These are phyloP conservation scores for Microascus cirrosus DNA, from an alignment of 2,329 filamentous ascomycete species.

Conservation along the genomic window DNA sequence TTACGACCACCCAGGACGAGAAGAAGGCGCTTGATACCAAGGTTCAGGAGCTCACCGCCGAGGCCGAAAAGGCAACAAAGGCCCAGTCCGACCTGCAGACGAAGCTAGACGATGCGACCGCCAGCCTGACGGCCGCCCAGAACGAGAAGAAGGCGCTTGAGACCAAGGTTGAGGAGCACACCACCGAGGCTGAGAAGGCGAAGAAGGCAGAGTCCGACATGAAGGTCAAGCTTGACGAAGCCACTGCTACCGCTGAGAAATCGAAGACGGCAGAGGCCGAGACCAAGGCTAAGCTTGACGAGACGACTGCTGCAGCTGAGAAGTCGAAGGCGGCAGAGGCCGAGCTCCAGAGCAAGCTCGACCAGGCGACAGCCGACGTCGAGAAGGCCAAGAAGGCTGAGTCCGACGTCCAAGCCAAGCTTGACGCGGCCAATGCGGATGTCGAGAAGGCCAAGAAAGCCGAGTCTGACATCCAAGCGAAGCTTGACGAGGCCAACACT, in stretches of 20 bases:
- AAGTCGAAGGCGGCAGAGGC: not conserved
- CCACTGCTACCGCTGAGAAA: slow-evolving; percentile 1
- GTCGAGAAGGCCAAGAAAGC: slow-evolving; percentile 6
- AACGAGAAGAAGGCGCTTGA: not conserved
- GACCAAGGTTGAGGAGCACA: slow-evolving; percentile 1
- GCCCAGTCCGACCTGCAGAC: not conserved
- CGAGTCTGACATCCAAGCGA: not conserved
- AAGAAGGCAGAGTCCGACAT: slow-evolving; percentile 9
- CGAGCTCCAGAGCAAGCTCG: not conserved
- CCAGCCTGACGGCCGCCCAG: slow-evolving; percentile 6
- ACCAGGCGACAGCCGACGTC: too few relatives aligned
- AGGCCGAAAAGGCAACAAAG: slow-evolving; percentile 6
- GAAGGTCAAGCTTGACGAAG: slow-evolving; percentile 8
- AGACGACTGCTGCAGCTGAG: slow-evolving; percentile 5
- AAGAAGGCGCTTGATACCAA: slow-evolving; percentile 8
- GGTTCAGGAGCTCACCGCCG: slow-evolving; percentile 3
- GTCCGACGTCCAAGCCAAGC: slow-evolving; percentile 8
- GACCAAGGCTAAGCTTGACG: slow-evolving; percentile 8
- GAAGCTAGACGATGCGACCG: not conserved
- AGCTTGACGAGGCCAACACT: slow-evolving; percentile 5
- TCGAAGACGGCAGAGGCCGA: slow-evolving; percentile 7
- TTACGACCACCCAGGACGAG: slow-evolving; percentile 5
- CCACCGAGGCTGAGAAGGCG: slow-evolving; percentile 9
- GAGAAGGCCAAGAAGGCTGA: slow-evolving; percentile 3
- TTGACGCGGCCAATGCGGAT: slow-evolving; percentile 6